Evolutionary conservation across 768 basidiomycete genomes (phyloP).

Genomic region (Tephrocybe sp.): DNA sequence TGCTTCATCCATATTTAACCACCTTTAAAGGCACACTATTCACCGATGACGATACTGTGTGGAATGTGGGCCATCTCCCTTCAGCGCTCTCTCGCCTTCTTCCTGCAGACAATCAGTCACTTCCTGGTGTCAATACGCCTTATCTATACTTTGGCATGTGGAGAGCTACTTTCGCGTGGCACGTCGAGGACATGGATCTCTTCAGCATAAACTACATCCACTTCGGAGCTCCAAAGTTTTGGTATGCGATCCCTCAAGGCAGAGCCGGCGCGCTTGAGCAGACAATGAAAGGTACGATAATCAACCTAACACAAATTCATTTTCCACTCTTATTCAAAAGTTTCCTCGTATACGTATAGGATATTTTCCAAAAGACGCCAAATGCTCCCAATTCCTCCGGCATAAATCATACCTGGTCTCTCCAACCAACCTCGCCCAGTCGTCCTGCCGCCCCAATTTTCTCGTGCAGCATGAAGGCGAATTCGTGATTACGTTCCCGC

Average conservation of each 20-base stretch:
- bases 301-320: not conserved
- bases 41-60: constrained; percentile 72
- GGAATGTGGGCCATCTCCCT: constrained; percentile 94
- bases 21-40: constrained; percentile 52
- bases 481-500: constrained; percentile 92
- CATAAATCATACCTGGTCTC: constrained; percentile 97
- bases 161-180: constrained; percentile 98
- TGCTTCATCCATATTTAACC: not conserved
- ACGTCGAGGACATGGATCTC: constrained; percentile 99
- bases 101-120: constrained; percentile 58
- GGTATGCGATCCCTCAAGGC: constrained; percentile 94
- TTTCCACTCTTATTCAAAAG: constrained; percentile 4
- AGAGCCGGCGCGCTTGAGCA: constrained; percentile 81
- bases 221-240: constrained; percentile 95
- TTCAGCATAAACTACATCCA: constrained; percentile 99
- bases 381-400: constrained; percentile 91
- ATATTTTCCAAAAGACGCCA: constrained; percentile 85
- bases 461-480: constrained; percentile 94
- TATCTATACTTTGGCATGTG: constrained; percentile 99
- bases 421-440: constrained; percentile 75
- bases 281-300: constrained; percentile 78
- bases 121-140: constrained; percentile 96
- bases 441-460: constrained; percentile 77
- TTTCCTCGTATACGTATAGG: constrained; percentile 40
- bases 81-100: constrained; percentile 83